Percentiles rank a stretch among this genome's conserved stretches.
Conservation (phyloP, 2,329 filamentous ascomycete species). For the Lachnellula suecica region DNA sequence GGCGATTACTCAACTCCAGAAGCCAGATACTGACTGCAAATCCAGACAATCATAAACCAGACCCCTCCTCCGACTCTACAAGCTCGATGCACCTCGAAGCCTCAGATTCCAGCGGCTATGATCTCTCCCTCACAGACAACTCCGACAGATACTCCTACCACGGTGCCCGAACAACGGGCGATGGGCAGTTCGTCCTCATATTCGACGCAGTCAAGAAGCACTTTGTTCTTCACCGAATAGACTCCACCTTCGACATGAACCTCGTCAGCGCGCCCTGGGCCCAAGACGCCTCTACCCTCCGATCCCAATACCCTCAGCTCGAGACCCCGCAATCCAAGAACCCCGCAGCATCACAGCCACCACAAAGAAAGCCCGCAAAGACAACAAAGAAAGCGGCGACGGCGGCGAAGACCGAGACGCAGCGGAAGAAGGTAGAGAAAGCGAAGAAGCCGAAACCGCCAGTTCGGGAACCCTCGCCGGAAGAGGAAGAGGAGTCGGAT, state of each 20-base stretch:
- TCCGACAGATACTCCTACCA: slow-evolving; percentile 59
- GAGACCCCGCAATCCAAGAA: slow-evolving; percentile 16
- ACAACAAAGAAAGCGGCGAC: slow-evolving; percentile 26
- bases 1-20: neutral
- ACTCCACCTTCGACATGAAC: slow-evolving; percentile 87
- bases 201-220: slow-evolving; percentile 74
- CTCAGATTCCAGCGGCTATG: slow-evolving; percentile 41
- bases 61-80: slow-evolving; percentile 45
- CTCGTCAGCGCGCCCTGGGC: slow-evolving; percentile 68
- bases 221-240: slow-evolving; percentile 79
- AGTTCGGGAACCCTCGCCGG: slow-evolving; percentile 29
- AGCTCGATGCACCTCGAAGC: slow-evolving; percentile 50
- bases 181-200: slow-evolving; percentile 65
- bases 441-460: slow-evolving; percentile 34
- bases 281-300: slow-evolving; percentile 60
- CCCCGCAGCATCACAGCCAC: slow-evolving; percentile 2
- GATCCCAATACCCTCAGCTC: slow-evolving; percentile 67
- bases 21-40: slow-evolving; percentile 12
- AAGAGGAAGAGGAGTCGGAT: slow-evolving; percentile 47
- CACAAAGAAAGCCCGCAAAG: slow-evolving; percentile 27
- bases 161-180: slow-evolving; percentile 55
- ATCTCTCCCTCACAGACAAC: slow-evolving; percentile 52
- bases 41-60: slow-evolving; percentile 62
- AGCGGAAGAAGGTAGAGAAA: slow-evolving; percentile 32
- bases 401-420: slow-evolving; percentile 28